phyloP scores from a whole-genome alignment of 192 early-diverging fungal genomes.

The Linnemannia elongata region DNA sequence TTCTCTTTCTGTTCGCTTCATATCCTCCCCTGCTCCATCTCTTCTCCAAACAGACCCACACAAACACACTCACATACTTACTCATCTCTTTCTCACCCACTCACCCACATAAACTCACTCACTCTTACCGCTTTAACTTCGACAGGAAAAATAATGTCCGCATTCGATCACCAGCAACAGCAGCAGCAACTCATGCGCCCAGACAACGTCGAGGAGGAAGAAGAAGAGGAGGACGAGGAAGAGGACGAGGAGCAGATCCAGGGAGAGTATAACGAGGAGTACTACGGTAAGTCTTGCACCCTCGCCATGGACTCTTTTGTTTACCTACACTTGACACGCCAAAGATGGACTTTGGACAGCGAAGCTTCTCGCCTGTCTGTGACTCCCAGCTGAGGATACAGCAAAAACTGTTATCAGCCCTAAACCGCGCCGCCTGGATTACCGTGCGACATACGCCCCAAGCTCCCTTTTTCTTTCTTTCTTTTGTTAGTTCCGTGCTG shows the following conservation, averaged over 20 bases:
- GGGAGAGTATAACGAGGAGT: slow-evolving; percentile 45
- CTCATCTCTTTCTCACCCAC: background rate
- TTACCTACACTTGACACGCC: background rate
- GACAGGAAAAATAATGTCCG: slow-evolving; percentile 19
- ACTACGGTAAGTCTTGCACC: slow-evolving; percentile 38
- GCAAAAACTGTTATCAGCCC: background rate
- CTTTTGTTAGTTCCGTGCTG: background rate
- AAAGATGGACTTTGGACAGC: background rate
- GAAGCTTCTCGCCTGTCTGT: no score
- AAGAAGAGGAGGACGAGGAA: slow-evolving; percentile 49
- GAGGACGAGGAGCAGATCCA: slow-evolving; percentile 45
- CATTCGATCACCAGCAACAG: slow-evolving; percentile 41
- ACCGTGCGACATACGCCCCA: background rate
- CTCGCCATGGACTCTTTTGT: background rate
- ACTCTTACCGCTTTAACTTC: background rate
- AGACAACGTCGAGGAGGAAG: slow-evolving; percentile 26
- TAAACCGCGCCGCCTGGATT: background rate
- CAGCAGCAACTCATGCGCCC: slow-evolving; percentile 42
- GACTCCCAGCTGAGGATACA: no score
- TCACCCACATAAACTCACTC: background rate
- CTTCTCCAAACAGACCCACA: background rate
- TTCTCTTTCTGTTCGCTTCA: background rate
- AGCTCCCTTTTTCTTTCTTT: background rate
- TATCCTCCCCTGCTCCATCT: slow-evolving; percentile 3
- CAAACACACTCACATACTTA: background rate